Base-by-base conservation (phyloP, 768 basidiomycete species). In the Leccinum variicolor region DNA sequence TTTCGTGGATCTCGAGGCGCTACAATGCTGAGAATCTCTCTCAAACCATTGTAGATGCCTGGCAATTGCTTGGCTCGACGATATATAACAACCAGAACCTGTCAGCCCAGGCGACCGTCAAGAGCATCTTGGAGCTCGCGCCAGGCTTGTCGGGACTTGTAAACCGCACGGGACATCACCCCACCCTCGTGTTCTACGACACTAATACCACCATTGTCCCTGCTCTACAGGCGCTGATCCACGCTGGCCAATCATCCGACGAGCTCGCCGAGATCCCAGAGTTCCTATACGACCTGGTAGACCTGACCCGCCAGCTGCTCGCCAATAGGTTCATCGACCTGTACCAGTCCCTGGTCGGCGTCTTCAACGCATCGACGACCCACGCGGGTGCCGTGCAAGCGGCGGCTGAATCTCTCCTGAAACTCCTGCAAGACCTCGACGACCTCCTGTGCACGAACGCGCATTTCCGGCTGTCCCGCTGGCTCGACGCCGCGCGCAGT, bases 151-250 rank as follows among this genome's bases (percentile, higher is more conserved):
- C 63, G 0, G 76, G 76, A 28, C 62, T 78, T 15, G 69, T 70
- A 1, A 71, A 74, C 52, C 66, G 64, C 21, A 69, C 69, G 3
- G 73, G 70, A 13, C 69, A 66, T 49, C 71, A 71, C 21, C 69
- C 75, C 0, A 76, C 76, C 17, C 39, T 64, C 23, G 53, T 77
- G 6, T 70, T 71, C 29, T 77, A 78, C 36, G 69, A 77, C 56
- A 76, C 76, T 1, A 65, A 75, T 63, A 64, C 66, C 1, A 89
- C 90, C 6, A 81, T 95, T 45, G 83, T 92, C 11, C 88, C 92
- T 1, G 85, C 92, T 0, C 75, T 96, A 34, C 81, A 84, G 54
- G 92, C 91, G 3, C 74, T 98, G 2, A 74, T 80, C 4, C 77
- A 72, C 33, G 64, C 68, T 52, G 50, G 67, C 61, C 3, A 58